These are phyloP conservation scores for Daldinia decipiens DNA, from an alignment of 495 filamentous ascomycete species.

Conservation along the genomic window DNA sequence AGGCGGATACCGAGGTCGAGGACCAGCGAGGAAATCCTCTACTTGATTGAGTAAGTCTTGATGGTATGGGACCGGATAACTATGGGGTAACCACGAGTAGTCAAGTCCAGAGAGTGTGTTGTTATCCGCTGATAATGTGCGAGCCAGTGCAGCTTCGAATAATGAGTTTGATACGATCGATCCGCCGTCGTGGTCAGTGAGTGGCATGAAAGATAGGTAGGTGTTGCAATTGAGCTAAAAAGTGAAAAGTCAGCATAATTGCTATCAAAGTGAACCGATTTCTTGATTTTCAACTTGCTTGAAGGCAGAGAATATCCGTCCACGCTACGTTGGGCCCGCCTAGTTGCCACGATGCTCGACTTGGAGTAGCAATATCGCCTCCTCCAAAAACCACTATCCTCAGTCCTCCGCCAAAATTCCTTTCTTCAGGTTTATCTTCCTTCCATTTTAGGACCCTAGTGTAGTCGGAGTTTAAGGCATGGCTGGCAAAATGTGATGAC, in stretches of 20 bases:
- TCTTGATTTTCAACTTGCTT: constrained; percentile 23
- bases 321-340: constrained; percentile 31
- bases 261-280: background rate
- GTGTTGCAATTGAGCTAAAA: constrained; percentile 49
- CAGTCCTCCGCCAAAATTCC: constrained; percentile 22
- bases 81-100: constrained; percentile 51
- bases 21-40: constrained; percentile 49
- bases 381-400: constrained; percentile 51
- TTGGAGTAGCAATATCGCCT: constrained; percentile 47
- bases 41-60: constrained; percentile 57
- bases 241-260: constrained; percentile 21
- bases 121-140: constrained; percentile 29
- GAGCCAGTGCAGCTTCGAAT: constrained; percentile 45
- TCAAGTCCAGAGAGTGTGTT: constrained; percentile 41
- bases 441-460: constrained; percentile 29
- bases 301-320: constrained; percentile 46
- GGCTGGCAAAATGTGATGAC: constrained; percentile 27
- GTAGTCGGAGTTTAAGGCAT: constrained; percentile 20
- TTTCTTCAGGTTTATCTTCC: constrained; percentile 21
- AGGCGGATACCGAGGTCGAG: constrained; percentile 37
- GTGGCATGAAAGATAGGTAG: constrained; percentile 48
- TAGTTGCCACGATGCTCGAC: constrained; percentile 21
- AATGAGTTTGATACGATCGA: constrained; percentile 49
- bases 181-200: constrained; percentile 32
- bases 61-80: constrained; percentile 46